Evolutionary conservation across 495 filamentous ascomycete species (phyloP).

Genomic region (Daldinia concentrica): DNA sequence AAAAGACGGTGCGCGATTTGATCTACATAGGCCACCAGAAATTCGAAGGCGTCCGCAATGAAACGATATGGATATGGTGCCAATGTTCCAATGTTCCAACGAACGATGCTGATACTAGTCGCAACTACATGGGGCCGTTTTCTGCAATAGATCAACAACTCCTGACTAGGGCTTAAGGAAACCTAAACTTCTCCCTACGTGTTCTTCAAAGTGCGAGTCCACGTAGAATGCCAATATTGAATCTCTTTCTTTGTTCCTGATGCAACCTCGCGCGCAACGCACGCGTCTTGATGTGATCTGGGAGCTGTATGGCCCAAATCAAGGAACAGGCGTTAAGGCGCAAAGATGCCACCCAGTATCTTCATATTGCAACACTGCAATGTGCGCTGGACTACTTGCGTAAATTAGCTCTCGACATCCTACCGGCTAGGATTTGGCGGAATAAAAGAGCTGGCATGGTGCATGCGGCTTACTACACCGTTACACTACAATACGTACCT

Average conservation of each 20-base stretch:
- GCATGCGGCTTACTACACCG: slow-evolving; percentile 11
- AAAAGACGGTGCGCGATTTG: slow-evolving; percentile 8
- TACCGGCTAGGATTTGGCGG: slow-evolving; percentile 5
- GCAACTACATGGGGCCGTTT: slow-evolving; percentile 2
- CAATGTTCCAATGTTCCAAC: background rate
- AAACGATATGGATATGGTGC: background rate
- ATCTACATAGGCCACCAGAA: slow-evolving; percentile 11
- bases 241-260: background rate
- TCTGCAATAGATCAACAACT: slow-evolving; percentile 1
- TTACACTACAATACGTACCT: background rate
- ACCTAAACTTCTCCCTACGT: slow-evolving; percentile 10
- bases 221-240: slow-evolving; percentile 15
- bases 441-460: slow-evolving; percentile 9
- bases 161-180: background rate
- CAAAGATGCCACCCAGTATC: slow-evolving; percentile 7
- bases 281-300: slow-evolving; percentile 22
- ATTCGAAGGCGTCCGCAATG: background rate
- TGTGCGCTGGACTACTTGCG: slow-evolving; percentile 5
- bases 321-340: slow-evolving; percentile 1
- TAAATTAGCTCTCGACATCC: background rate
- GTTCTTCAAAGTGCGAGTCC: slow-evolving; percentile 26
- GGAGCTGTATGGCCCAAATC: slow-evolving; percentile 12
- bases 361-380: slow-evolving; percentile 34
- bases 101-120: slow-evolving; percentile 1
- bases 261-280: slow-evolving; percentile 9